phyloP scores from a whole-genome alignment of 208 protist genomes.

The Naegleria gruberi region DNA sequence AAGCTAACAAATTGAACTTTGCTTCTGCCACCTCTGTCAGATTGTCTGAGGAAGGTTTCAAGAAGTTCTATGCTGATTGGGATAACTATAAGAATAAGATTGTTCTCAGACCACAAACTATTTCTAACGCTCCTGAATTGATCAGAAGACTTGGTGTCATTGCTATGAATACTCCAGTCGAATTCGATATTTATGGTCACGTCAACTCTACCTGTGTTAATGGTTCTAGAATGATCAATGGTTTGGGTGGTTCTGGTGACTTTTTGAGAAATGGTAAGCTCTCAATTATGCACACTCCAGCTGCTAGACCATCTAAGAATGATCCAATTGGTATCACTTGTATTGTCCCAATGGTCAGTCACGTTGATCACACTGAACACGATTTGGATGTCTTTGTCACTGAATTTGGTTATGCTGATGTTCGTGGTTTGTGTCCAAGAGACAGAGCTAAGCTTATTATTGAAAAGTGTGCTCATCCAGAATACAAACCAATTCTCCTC shows the following conservation, averaged over 20 bases:
- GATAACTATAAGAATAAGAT: conserved; percentile 38
- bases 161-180: conserved; percentile 42
- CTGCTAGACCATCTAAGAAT: conserved; percentile 32
- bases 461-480: conserved; percentile 46
- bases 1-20: conserved; percentile 37
- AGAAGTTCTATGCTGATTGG: conserved; percentile 40
- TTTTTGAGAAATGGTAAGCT: conserved; percentile 38
- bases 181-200: conserved; percentile 49
- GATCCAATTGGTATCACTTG: conserved; percentile 36
- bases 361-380: conserved; percentile 42
- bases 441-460: conserved; percentile 40
- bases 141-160: conserved; percentile 38
- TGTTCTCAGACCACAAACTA: conserved; percentile 35
- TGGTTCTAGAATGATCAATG: conserved; percentile 38
- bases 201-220: conserved; percentile 34
- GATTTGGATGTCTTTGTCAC: conserved; percentile 41
- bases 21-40: conserved; percentile 36
- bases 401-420: conserved; percentile 40
- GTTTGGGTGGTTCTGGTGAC: conserved; percentile 43
- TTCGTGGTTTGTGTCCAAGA: conserved; percentile 26
- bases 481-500: conserved; percentile 41
- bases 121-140: conserved; percentile 39
- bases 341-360: conserved; percentile 34
- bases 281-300: conserved; percentile 40
- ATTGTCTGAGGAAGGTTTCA: conserved; percentile 34